These are phyloP conservation scores for Plenodomus biglobosus DNA, from an alignment of 2,329 filamentous ascomycete genomes.

Conservation along the genomic window DNA sequence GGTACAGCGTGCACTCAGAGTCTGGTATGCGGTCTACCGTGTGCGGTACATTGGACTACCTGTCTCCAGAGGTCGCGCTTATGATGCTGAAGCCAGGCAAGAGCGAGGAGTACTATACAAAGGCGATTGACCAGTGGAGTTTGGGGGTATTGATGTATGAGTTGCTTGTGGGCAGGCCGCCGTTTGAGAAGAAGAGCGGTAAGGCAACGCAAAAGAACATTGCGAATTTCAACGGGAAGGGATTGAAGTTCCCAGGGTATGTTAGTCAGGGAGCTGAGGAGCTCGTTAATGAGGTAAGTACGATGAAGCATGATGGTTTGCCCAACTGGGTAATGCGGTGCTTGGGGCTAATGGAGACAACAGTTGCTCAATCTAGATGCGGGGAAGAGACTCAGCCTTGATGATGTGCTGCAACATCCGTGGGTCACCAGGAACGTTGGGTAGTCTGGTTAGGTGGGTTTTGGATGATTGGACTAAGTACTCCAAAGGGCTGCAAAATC, in stretches of 20 bases:
- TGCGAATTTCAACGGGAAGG: constrained; percentile 68
- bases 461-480: not conserved
- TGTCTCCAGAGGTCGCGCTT: constrained; percentile 87
- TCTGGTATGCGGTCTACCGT: constrained; percentile 87
- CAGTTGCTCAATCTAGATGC: constrained; percentile 62
- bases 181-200: constrained; percentile 85
- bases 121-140: constrained; percentile 93
- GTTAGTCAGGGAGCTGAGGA: constrained; percentile 84
- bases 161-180: constrained; percentile 87
- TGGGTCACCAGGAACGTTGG: constrained; percentile 79
- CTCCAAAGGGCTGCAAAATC: too few relatives aligned
- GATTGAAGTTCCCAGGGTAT: constrained; percentile 79
- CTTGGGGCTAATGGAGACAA: not conserved
- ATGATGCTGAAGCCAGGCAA: constrained; percentile 46
- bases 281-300: constrained; percentile 59
- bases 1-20: constrained; percentile 92
- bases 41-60: constrained; percentile 92
- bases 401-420: constrained; percentile 80
- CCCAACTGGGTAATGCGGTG: not conserved
- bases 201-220: constrained; percentile 84
- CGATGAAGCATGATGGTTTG: not conserved
- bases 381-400: constrained; percentile 81
- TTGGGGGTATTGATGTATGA: constrained; percentile 93
- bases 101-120: constrained; percentile 80
- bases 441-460: not conserved